Evolutionary conservation across 495 filamentous ascomycete genomes (phyloP).

Genomic region (Neurospora tetrasperma): DNA sequence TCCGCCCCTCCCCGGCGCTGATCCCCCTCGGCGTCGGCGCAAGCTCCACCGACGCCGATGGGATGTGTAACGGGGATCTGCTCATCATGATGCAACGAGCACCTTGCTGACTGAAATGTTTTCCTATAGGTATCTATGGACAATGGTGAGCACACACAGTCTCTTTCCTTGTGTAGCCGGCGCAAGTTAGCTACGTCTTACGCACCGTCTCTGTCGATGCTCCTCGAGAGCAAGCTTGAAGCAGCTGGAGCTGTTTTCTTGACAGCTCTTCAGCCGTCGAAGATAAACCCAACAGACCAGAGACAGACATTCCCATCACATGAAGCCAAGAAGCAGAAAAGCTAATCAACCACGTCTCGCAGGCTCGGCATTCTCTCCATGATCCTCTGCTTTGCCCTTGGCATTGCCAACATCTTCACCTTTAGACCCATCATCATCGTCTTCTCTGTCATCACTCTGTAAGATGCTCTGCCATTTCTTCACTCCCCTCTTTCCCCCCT

Average conservation of each 20-base stretch:
- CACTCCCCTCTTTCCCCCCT: too few species aligned
- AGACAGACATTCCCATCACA: neutral
- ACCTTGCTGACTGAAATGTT: slow-evolving; percentile 22
- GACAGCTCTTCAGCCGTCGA: neutral
- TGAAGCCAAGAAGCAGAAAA: neutral
- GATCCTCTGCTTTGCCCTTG: slow-evolving; percentile 88
- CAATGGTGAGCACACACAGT: slow-evolving; percentile 71
- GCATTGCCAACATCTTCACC: slow-evolving; percentile 81
- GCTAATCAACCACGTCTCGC: slow-evolving; percentile 24
- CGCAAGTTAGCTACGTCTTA: neutral
- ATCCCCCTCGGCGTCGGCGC: neutral
- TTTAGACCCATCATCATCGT: slow-evolving; percentile 55
- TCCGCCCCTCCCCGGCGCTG: neutral
- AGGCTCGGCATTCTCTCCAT: slow-evolving; percentile 95
- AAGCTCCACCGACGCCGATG: neutral
- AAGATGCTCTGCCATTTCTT: slow-evolving; percentile 8
- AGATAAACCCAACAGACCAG: neutral
- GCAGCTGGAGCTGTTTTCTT: neutral
- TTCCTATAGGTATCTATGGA: slow-evolving; percentile 80
- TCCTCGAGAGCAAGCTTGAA: neutral
- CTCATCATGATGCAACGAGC: neutral
- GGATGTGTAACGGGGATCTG: neutral
- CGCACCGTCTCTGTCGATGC: neutral
- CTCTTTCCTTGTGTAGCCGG: slow-evolving; percentile 2
- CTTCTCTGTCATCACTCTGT: slow-evolving; percentile 82